phyloP scores from a whole-genome alignment of 2,329 filamentous ascomycete species.

The Aspergillus tanneri region DNA sequence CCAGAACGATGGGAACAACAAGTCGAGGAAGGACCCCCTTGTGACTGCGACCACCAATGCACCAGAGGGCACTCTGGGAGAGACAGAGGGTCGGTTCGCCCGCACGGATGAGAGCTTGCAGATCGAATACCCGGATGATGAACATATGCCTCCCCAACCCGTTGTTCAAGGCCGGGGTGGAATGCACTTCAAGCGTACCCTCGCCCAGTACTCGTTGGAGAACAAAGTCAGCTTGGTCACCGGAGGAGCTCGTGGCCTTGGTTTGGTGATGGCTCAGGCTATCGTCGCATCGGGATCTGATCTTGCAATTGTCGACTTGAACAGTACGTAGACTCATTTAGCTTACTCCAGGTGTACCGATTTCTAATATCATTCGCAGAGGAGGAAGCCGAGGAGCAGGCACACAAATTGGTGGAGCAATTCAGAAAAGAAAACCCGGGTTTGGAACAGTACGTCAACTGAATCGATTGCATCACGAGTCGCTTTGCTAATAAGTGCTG shows the following conservation, averaged over 20 bases:
- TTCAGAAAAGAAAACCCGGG: conserved; percentile 80
- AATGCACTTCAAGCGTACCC: conserved; percentile 78
- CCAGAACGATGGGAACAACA: conserved; percentile 25
- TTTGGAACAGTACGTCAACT: conserved; percentile 58
- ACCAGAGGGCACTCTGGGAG: conserved; percentile 29
- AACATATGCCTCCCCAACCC: conserved; percentile 67
- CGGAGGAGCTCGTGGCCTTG: conserved; percentile 83
- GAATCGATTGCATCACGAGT: background rate
- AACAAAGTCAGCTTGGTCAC: conserved; percentile 82
- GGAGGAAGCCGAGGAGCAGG: conserved; percentile 79
- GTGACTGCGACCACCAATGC: conserved; percentile 32
- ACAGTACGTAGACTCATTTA: conserved; percentile 60
- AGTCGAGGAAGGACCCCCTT: conserved; percentile 26
- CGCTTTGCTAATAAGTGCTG: background rate
- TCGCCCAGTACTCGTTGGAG: conserved; percentile 83
- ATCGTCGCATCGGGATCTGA: conserved; percentile 85
- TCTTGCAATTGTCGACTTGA: conserved; percentile 89
- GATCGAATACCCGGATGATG: conserved; percentile 74
- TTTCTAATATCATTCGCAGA: conserved; percentile 50
- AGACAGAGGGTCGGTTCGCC: conserved; percentile 67
- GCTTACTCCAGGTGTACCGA: background rate
- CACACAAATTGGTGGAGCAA: conserved; percentile 67
- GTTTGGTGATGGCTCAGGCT: conserved; percentile 89
- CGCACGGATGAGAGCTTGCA: conserved; percentile 76
- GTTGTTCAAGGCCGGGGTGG: conserved; percentile 75